These are phyloP conservation scores for Tylopilus sp. DNA, from an alignment of 768 basidiomycete genomes.

Conservation along the genomic window DNA sequence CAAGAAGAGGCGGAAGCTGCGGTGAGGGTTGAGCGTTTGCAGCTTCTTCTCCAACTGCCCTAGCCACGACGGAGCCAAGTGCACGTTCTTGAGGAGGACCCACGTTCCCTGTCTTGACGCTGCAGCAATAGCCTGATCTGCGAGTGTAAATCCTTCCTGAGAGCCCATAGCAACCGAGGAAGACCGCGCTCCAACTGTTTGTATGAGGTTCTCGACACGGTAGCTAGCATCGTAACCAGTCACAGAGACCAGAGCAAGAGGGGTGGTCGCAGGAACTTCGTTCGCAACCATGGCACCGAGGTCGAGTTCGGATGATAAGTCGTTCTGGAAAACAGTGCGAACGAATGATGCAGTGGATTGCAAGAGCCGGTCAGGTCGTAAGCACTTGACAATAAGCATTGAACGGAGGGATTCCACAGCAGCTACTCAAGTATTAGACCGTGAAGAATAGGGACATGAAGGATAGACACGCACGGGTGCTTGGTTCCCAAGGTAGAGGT, in stretches of 20 bases:
- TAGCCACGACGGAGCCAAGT: constrained; percentile 93
- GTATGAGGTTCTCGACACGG: constrained; percentile 84
- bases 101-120: constrained; percentile 93
- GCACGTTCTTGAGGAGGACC: constrained; percentile 97
- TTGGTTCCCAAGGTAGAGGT: constrained; percentile 77
- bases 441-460: background rate
- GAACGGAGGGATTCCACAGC: constrained; percentile 71
- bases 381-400: constrained; percentile 80
- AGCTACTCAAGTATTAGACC: constrained; percentile 40
- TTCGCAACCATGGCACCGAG: constrained; percentile 72
- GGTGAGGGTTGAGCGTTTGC: constrained; percentile 85
- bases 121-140: constrained; percentile 92
- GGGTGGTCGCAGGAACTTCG: constrained; percentile 78
- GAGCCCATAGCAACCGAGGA: constrained; percentile 97
- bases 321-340: constrained; percentile 69
- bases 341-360: constrained; percentile 80
- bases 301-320: constrained; percentile 75
- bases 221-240: constrained; percentile 99
- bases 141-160: constrained; percentile 92
- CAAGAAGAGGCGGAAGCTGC: constrained; percentile 93
- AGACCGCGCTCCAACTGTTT: constrained; percentile 71
- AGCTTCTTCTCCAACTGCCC: constrained; percentile 95
- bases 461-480: constrained; percentile 57
- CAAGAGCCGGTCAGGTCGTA: constrained; percentile 88
- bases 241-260: constrained; percentile 88